Percentiles rank a stretch among this genome's conserved stretches.
Conservation (phyloP, 768 basidiomycete genomes). For the Russula dissimulans region DNA sequence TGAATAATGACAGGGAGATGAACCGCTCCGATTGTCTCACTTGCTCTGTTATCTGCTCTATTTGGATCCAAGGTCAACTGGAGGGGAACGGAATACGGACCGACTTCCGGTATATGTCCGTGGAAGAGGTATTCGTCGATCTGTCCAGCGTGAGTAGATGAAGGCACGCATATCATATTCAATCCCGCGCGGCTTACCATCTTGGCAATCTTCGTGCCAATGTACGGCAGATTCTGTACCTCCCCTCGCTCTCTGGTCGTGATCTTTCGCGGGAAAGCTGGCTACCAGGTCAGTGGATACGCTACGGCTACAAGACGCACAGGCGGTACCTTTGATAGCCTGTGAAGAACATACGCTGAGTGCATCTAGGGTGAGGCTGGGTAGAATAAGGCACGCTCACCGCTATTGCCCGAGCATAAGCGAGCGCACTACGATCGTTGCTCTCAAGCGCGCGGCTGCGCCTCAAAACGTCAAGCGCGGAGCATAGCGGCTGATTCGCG, state of each 20-base stretch:
- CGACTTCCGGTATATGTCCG: conserved; percentile 51
- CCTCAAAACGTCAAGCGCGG: conserved; percentile 51
- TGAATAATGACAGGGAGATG: conserved; percentile 46
- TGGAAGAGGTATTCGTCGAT: conserved; percentile 51
- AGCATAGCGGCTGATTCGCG: conserved; percentile 53
- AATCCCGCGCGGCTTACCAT: conserved; percentile 23
- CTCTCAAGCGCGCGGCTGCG: conserved; percentile 56
- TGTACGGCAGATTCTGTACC: conserved; percentile 27
- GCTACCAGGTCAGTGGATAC: background rate
- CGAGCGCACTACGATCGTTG: conserved; percentile 54
- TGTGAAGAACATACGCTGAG: conserved; percentile 20
- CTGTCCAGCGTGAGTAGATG: conserved; percentile 27
- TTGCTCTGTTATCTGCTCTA: conserved; percentile 34
- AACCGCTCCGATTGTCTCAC: conserved; percentile 41
- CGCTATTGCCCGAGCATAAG: conserved; percentile 65
- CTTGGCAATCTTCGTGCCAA: conserved; percentile 31
- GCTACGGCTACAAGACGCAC: background rate
- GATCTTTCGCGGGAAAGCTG: conserved; percentile 29
- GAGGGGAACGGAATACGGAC: conserved; percentile 25
- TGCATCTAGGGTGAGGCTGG: conserved; percentile 20
- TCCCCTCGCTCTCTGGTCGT: conserved; percentile 21
- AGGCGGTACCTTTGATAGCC: conserved; percentile 39
- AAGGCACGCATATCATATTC: background rate
- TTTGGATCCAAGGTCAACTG: background rate
- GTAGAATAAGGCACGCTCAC: conserved; percentile 27